These are phyloP conservation scores for Chalara sp. DNA, from an alignment of 2,329 filamentous ascomycete species.

Conservation along the genomic window DNA sequence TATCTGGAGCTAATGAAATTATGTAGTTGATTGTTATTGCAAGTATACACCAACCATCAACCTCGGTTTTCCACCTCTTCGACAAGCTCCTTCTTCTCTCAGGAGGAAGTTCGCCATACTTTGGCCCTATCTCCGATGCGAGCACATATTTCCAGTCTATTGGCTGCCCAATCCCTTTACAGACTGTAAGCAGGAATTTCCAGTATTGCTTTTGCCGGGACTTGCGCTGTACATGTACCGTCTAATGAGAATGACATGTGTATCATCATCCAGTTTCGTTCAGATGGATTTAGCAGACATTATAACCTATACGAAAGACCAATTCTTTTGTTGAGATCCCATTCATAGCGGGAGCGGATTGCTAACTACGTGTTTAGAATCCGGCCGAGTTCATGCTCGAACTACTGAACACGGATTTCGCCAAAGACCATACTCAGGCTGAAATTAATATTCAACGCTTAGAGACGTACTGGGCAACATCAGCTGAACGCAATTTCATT, in stretches of 20 bases:
- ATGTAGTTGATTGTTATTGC: conserved; percentile 66
- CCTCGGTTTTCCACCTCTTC: conserved; percentile 71
- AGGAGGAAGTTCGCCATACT: conserved; percentile 64
- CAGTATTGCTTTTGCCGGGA: too few relatives aligned
- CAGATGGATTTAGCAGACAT: too few relatives aligned
- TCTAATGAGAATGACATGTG: too few relatives aligned
- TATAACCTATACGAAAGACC: too few relatives aligned
- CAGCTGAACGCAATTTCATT: conserved; percentile 31
- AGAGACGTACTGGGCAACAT: conserved; percentile 48
- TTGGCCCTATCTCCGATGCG: conserved; percentile 53
- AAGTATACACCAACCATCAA: conserved; percentile 81
- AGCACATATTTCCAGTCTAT: conserved; percentile 56
- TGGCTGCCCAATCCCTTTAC: conserved; percentile 56
- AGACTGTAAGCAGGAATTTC: conserved; percentile 34
- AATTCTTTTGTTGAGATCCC: too few relatives aligned
- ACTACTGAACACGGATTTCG: conserved; percentile 72
- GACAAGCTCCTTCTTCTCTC: conserved; percentile 74
- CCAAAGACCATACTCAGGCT: conserved; percentile 39
- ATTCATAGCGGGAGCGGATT: too few relatives aligned
- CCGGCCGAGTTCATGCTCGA: conserved; percentile 77
- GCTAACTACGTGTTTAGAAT: conserved; percentile 36
- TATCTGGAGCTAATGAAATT: not conserved
- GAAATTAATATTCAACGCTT: conserved; percentile 44
- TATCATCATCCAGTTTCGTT: too few relatives aligned
- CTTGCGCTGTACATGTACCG: too few relatives aligned